phyloP scores from a whole-genome alignment of 2,329 filamentous ascomycete species.

The Neopestalotiopsis sp. region DNA sequence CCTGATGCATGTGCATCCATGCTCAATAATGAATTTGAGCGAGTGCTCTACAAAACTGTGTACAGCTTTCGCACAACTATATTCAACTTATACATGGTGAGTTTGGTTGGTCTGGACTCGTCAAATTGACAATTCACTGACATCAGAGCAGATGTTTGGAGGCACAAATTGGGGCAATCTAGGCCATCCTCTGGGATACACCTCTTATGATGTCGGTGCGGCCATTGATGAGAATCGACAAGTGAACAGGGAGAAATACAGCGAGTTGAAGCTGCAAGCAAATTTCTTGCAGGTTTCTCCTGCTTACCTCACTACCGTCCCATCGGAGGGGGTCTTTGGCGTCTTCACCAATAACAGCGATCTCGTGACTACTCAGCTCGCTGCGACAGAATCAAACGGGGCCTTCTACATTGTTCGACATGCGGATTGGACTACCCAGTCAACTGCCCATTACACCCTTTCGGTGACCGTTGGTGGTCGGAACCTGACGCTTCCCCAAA shows the following conservation, averaged over 20 bases:
- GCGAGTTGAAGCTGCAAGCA: slow-evolving; percentile 76
- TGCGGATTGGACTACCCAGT: slow-evolving; percentile 20
- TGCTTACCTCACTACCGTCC: slow-evolving; percentile 67
- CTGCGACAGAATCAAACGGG: slow-evolving; percentile 40
- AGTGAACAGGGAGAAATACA: slow-evolving; percentile 76
- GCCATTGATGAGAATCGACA: slow-evolving; percentile 73
- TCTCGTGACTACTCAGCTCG: not conserved
- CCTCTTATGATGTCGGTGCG: slow-evolving; percentile 61
- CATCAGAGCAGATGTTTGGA: slow-evolving; percentile 63
- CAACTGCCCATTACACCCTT: slow-evolving; percentile 32
- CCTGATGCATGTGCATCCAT: slow-evolving; percentile 69
- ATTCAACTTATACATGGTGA: slow-evolving; percentile 60
- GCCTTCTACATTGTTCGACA: slow-evolving; percentile 62
- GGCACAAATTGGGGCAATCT: slow-evolving; percentile 87
- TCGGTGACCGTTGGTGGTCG: slow-evolving; percentile 30
- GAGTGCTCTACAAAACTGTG: slow-evolving; percentile 82
- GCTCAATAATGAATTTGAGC: slow-evolving; percentile 72
- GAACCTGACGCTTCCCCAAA: slow-evolving; percentile 30
- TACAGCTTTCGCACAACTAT: slow-evolving; percentile 70
- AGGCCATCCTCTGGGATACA: slow-evolving; percentile 70
- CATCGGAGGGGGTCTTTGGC: slow-evolving; percentile 53
- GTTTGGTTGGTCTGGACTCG: not conserved
- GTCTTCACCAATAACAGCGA: slow-evolving; percentile 26
- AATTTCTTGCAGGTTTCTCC: slow-evolving; percentile 78
- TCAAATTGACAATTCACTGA: not conserved